Evolutionary conservation across 768 basidiomycete species (phyloP), one percentile per base, ranked within the genome.

Genomic region (Hygrophoropsis aurantiaca): DNA sequence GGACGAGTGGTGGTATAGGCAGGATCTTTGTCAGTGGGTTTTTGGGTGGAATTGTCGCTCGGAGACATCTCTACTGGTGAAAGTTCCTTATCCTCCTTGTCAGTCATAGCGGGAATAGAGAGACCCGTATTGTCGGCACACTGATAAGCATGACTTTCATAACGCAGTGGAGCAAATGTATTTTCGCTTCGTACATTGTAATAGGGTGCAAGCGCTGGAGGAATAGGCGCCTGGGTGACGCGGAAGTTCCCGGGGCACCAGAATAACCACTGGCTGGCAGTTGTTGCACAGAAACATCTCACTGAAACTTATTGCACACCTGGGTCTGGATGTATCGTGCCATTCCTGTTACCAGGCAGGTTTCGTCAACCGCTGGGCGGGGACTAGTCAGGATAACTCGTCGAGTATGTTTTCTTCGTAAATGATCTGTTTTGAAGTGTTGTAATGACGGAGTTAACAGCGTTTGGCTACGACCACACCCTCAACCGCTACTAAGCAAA

Each of bases 321-420:
- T 41, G 49, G 52, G 40, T 42, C 52, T 54, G 58, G 51, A 76
- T 76, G 75, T 66, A 73, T 75, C 80, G 82, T 62, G 77, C 74
- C 62, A 67, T 81, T 58, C 70, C 78, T 67, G 74, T 77, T 58
- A 74, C 77, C 37, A 78, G 76, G 68, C 79, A 74, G 57, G 73
- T 73, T 49, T 67, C 71, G 42, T 67, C 72, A 53, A 68, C 61
- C 45, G 69, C 74, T 41, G 71, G 74, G 34, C 73, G 75, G 65
- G 73, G 68, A 44, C 59, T 71, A 45, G 71, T 80, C 44, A 75
- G 77, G 64, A 76, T 80, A 44, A 66, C 72, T 54, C 75, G 80
- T 68, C 75, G 85, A 58, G 87, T 89, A 62, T 65, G 80, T 65
- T 19, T 15, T 57, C 49, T 34, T 21, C 39, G 44, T 23, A 5